Percentiles rank a stretch among this genome's conserved stretches.
phyloP scores from a whole-genome alignment of 352 stramenopile species.

The Peronospora farinosa region DNA sequence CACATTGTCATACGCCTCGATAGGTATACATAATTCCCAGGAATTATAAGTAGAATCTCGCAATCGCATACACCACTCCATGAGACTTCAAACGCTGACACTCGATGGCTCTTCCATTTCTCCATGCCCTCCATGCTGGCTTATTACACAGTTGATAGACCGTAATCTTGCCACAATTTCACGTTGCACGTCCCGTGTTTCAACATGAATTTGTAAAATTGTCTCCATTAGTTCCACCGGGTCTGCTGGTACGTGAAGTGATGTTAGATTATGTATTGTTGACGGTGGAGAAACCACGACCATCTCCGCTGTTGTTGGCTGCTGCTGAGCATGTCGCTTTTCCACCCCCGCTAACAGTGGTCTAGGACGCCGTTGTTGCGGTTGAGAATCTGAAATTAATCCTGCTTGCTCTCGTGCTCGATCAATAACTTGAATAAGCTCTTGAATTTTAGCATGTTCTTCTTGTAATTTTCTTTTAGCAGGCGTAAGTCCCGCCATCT shows the following conservation, averaged over 20 bases:
- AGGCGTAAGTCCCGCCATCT: slow-evolving; percentile 21
- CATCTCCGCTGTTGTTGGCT: slow-evolving; percentile 13
- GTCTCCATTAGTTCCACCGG: slow-evolving; percentile 40
- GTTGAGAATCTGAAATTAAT: slow-evolving; percentile 18
- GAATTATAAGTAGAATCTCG: slow-evolving; percentile 19
- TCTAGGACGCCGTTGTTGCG: slow-evolving; percentile 14
- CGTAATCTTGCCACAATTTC: slow-evolving; percentile 45
- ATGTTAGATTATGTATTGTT: slow-evolving; percentile 23
- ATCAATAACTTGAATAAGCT: slow-evolving; percentile 62
- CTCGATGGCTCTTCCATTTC: slow-evolving; percentile 48
- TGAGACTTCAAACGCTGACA: slow-evolving; percentile 44
- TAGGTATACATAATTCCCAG: slow-evolving; percentile 7
- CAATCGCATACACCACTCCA: background rate
- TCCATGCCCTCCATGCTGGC: slow-evolving; percentile 35
- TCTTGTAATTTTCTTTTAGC: slow-evolving; percentile 47
- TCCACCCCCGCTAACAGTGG: slow-evolving; percentile 1
- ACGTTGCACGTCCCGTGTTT: slow-evolving; percentile 46
- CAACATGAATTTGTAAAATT: slow-evolving; percentile 51
- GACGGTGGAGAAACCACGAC: slow-evolving; percentile 13
- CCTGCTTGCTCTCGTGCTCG: slow-evolving; percentile 31
- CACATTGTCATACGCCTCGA: background rate
- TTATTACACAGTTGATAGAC: slow-evolving; percentile 32
- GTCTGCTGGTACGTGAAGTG: slow-evolving; percentile 12
- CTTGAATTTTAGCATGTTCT: slow-evolving; percentile 51
- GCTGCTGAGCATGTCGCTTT: slow-evolving; percentile 7